A percentile compares a stretch with the other conserved stretches of the same genome.
phyloP scores from a whole-genome alignment of 2,329 filamentous ascomycete genomes.

The Fusarium nisikadoi region DNA sequence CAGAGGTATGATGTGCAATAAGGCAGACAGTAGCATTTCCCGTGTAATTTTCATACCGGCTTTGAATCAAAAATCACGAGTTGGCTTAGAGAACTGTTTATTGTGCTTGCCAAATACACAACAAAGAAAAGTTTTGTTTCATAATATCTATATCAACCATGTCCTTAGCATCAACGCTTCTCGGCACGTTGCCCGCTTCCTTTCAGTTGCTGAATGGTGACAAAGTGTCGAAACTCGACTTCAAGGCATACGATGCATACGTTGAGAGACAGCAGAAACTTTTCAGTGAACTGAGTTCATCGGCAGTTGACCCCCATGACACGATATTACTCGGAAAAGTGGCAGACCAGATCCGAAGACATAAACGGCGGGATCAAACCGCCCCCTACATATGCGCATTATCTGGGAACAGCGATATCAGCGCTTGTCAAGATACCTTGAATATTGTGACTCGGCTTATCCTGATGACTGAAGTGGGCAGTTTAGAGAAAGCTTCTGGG shows the following conservation, averaged over 20 bases:
- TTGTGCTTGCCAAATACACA: too few relatives aligned
- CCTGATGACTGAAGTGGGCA: not conserved
- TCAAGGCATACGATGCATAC: not conserved
- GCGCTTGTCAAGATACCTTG: accelerated
- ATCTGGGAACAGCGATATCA: accelerated
- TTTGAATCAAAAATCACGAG: too few relatives aligned
- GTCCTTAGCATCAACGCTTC: not conserved
- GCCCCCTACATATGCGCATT: accelerated
- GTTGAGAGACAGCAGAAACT: accelerated
- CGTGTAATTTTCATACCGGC: too few relatives aligned
- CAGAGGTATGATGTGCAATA: too few relatives aligned
- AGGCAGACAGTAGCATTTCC: too few relatives aligned
- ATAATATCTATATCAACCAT: too few relatives aligned
- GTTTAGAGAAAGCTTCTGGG: accelerated
- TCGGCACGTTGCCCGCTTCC: accelerated
- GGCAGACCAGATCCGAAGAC: accelerated
- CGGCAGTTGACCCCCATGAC: accelerated
- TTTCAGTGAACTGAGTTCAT: not conserved
- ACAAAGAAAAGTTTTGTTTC: too few relatives aligned
- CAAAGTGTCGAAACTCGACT: not conserved
- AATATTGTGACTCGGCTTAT: accelerated
- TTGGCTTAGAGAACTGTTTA: too few relatives aligned
- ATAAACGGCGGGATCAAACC: accelerated
- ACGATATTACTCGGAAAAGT: not conserved
- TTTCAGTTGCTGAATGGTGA: accelerated